These are phyloP conservation scores for Sclerotinia minor DNA, from an alignment of 2,329 filamentous ascomycete species.

Conservation along the genomic window DNA sequence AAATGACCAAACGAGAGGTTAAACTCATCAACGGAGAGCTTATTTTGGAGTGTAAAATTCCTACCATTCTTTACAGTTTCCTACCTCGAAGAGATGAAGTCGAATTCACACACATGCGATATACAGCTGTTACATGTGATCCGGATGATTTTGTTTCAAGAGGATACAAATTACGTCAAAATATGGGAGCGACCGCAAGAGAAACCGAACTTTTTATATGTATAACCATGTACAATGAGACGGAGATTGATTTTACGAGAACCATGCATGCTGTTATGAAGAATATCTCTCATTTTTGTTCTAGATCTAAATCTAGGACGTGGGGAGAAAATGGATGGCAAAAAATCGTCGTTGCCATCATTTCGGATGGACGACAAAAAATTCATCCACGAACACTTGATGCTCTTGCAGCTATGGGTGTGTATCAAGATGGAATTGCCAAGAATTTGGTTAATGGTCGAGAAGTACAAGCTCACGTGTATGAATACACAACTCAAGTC, in stretches of 20 bases:
- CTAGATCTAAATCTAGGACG: conserved; percentile 83
- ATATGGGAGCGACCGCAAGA: conserved; percentile 76
- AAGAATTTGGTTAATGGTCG: conserved; percentile 98
- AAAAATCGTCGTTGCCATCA: conserved; percentile 97
- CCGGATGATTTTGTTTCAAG: conserved; percentile 87
- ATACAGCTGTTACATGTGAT: conserved; percentile 97
- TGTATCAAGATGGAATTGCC: conserved; percentile 97
- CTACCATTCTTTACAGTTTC: conserved; percentile 97
- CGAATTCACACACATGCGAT: conserved; percentile 98
- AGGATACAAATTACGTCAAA: conserved; percentile 91
- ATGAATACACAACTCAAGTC: conserved; percentile 98
- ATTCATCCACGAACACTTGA: conserved; percentile 93
- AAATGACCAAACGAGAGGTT: conserved; percentile 92
- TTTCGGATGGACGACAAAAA: conserved; percentile 90
- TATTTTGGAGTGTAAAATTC: conserved; percentile 97
- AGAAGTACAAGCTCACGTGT: conserved; percentile 93
- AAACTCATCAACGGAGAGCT: conserved; percentile 96
- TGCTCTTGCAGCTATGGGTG: conserved; percentile 91
- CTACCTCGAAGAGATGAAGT: conserved; percentile 87
- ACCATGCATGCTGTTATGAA: conserved; percentile 99
- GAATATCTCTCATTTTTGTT: conserved; percentile 96
- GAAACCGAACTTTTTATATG: conserved; percentile 97
- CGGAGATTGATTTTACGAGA: conserved; percentile 92
- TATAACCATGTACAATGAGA: conserved; percentile 99
- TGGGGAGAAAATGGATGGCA: conserved; percentile 99